Conservation (phyloP, 257 asterid genomes). For the Ilex asprella region DNA sequence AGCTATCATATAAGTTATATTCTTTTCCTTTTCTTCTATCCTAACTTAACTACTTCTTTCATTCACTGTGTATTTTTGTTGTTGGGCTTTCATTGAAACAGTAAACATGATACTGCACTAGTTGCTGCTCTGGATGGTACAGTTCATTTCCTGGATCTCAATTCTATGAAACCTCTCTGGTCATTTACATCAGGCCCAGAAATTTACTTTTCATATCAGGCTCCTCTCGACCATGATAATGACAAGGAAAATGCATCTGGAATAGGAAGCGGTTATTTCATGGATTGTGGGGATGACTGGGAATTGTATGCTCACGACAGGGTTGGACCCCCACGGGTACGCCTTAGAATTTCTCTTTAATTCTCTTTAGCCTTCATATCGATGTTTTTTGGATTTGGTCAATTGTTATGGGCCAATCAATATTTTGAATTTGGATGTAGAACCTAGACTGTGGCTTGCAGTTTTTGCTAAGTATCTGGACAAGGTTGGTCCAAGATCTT, state of each 20-base stretch:
- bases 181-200: conserved; percentile 73
- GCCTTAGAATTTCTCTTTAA: not conserved
- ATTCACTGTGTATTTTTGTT: not conserved
- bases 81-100: conserved; percentile 15
- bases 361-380: conserved; percentile 4
- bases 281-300: conserved; percentile 91
- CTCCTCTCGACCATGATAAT: conserved; percentile 28
- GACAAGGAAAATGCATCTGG: conserved; percentile 49
- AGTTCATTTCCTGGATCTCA: conserved; percentile 58
- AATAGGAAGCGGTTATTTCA: conserved; percentile 51
- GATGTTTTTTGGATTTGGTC: no score
- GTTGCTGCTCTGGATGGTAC: conserved; percentile 87
- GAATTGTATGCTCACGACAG: conserved; percentile 73
- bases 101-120: conserved; percentile 67
- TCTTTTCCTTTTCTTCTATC: not conserved
- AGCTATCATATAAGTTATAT: not conserved
- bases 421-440: not conserved
- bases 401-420: not conserved
- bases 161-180: conserved; percentile 68
- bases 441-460: not conserved
- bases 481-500: no score
- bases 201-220: conserved; percentile 88
- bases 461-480: not conserved
- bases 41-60: not conserved
- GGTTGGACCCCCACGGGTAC: conserved; percentile 66